A percentile compares a stretch with the other conserved stretches of the same genome.
Evolutionary conservation across 2,329 filamentous ascomycete species (phyloP).

Genomic region (Uncinocarpus reesii): DNA sequence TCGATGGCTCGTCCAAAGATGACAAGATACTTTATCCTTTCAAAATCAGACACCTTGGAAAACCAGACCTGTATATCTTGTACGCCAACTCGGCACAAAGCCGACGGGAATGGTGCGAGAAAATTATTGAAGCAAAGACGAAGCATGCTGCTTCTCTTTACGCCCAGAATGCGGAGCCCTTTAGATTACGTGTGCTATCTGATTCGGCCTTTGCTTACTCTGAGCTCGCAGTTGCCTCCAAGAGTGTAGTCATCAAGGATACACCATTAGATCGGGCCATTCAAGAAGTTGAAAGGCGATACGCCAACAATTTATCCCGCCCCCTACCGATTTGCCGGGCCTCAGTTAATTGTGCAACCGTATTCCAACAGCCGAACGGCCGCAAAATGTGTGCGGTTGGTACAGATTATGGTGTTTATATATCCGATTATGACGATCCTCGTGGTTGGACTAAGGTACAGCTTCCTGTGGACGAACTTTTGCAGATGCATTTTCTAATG

Average conservation of each 20-base stretch:
- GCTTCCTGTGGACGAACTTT: no score
- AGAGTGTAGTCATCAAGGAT: constrained; percentile 69
- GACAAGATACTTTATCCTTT: constrained; percentile 87
- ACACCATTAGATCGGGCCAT: constrained; percentile 90
- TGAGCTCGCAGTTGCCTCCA: constrained; percentile 45
- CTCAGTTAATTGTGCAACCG: constrained; percentile 82
- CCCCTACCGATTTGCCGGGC: constrained; percentile 73
- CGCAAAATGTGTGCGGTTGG: constrained; percentile 86
- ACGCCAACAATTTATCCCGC: constrained; percentile 51
- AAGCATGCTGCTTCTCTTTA: constrained; percentile 79
- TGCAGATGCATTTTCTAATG: no score
- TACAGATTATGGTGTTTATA: constrained; percentile 87
- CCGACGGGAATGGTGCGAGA: constrained; percentile 80
- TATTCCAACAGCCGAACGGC: constrained; percentile 69
- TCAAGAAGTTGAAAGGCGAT: constrained; percentile 70
- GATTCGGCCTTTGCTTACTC: constrained; percentile 64
- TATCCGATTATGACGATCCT: constrained; percentile 78
- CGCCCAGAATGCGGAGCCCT: constrained; percentile 90
- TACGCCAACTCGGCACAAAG: constrained; percentile 69
- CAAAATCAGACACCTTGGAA: constrained; percentile 87
- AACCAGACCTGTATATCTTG: constrained; percentile 73
- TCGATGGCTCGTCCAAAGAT: constrained; percentile 51
- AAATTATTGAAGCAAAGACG: constrained; percentile 91
- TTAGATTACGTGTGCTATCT: constrained; percentile 80
- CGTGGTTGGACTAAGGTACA: constrained; percentile 78